phyloP scores from a whole-genome alignment of 768 basidiomycete species.

The Macrolepiota fuliginosa region DNA sequence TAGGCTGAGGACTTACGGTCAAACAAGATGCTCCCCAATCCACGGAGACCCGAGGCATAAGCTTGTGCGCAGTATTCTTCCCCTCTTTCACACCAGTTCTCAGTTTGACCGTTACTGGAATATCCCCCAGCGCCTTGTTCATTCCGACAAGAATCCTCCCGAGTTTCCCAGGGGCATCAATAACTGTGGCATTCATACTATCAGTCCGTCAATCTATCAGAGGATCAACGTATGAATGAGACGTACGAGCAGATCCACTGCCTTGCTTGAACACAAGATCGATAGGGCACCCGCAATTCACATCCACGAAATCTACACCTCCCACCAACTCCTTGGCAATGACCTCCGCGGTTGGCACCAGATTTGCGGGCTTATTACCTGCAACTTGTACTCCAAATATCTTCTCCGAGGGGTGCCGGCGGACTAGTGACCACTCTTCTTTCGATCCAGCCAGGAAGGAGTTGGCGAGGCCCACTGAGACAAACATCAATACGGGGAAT shows the following conservation, averaged over 20 bases:
- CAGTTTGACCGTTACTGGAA: conserved; percentile 89
- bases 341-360: conserved; percentile 81
- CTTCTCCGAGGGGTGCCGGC: conserved; percentile 83
- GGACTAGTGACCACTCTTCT: conserved; percentile 92
- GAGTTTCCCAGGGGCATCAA: conserved; percentile 79
- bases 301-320: conserved; percentile 85
- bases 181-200: conserved; percentile 46
- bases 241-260: conserved; percentile 85
- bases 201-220: background rate
- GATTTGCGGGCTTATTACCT: conserved; percentile 77
- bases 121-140: conserved; percentile 85
- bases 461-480: conserved; percentile 86
- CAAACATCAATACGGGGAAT: background rate
- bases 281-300: conserved; percentile 97
- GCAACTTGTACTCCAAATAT: conserved; percentile 93
- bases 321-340: conserved; percentile 65
- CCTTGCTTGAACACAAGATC: conserved; percentile 92
- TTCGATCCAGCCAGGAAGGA: conserved; percentile 87
- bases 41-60: conserved; percentile 75
- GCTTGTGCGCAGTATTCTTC: conserved; percentile 82
- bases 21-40: conserved; percentile 48
- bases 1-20: conserved; percentile 29
- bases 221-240: conserved; percentile 4
- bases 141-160: conserved; percentile 89
- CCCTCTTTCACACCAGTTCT: conserved; percentile 92